These are phyloP conservation scores for Pleurotus eryngii DNA, from an alignment of 768 basidiomycete genomes.

Conservation along the genomic window DNA sequence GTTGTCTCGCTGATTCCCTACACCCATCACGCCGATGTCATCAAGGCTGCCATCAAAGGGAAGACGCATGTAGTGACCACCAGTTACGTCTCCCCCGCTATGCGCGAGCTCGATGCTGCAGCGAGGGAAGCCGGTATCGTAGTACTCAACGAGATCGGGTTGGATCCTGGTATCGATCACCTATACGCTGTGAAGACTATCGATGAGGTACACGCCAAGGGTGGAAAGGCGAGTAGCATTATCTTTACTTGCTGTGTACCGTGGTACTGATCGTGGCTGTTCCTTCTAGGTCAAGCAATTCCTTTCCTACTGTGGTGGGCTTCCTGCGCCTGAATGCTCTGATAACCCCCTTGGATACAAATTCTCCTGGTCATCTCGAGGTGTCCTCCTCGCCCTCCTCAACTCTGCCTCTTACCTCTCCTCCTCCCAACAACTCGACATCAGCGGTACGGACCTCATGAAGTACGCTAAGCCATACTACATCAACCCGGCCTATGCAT, in stretches of 20 bases:
- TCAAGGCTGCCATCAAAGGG: conserved; percentile 84
- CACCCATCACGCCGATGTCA: conserved; percentile 84
- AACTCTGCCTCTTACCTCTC: conserved; percentile 84
- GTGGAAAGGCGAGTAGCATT: conserved; percentile 70
- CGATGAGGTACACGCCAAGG: conserved; percentile 88
- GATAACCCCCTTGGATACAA: conserved; percentile 98
- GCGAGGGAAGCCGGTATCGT: conserved; percentile 87
- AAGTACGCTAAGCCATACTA: conserved; percentile 87
- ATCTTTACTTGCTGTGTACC: background rate
- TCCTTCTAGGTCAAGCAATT: conserved; percentile 74
- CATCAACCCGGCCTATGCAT: conserved; percentile 92
- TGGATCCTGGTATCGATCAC: conserved; percentile 95
- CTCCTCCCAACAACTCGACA: conserved; percentile 56
- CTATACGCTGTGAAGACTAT: conserved; percentile 94
- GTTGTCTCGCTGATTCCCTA: conserved; percentile 98
- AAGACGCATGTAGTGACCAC: conserved; percentile 96
- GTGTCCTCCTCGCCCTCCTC: conserved; percentile 90
- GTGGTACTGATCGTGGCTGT: background rate
- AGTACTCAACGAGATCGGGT: conserved; percentile 96
- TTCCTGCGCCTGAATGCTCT: conserved; percentile 87
- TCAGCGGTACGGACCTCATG: conserved; percentile 87
- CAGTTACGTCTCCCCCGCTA: conserved; percentile 88
- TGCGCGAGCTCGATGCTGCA: conserved; percentile 80
- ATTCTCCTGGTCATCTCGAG: conserved; percentile 97
- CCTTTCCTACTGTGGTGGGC: conserved; percentile 93